Conservation (phyloP, 73 alveolate species). For the Paraurostyla sp. region DNA sequence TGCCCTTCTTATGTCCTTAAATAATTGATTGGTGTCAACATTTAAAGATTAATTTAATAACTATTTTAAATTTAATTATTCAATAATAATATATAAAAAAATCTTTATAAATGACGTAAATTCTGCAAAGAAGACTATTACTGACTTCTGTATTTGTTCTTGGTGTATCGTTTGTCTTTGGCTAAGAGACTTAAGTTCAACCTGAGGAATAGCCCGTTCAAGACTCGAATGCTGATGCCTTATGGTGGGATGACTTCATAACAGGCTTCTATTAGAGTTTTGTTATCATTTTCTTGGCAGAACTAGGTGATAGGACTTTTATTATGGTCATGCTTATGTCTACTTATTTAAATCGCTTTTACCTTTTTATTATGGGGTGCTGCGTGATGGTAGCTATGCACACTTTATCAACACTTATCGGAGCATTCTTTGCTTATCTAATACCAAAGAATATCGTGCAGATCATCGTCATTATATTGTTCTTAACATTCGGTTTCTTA, state of each 20-base stretch:
- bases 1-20: conserved; percentile 92
- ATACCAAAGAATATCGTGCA: background rate
- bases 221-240: background rate
- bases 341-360: conserved; percentile 61
- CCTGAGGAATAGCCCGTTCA: no score
- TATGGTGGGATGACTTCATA: background rate
- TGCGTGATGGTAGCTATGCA: conserved; percentile 73
- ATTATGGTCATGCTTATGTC: conserved; percentile 72
- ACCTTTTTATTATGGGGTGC: conserved; percentile 67
- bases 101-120: no score
- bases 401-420: conserved; percentile 63
- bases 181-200: no score
- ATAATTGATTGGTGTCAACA: no score
- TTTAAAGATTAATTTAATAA: no score
- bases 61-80: no score
- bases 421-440: conserved; percentile 32
- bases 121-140: no score
- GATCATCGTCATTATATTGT: background rate
- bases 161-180: no score
- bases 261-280: conserved; percentile 55
- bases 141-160: no score
- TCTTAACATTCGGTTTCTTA: conserved; percentile 22
- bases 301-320: conserved; percentile 81
- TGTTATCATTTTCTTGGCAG: conserved; percentile 73
- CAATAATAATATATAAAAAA: no score